Percentiles rank a stretch among this genome's conserved stretches.
phyloP scores from a whole-genome alignment of 163 green algal species.

The Chlamydomonas reinhardtii region DNA sequence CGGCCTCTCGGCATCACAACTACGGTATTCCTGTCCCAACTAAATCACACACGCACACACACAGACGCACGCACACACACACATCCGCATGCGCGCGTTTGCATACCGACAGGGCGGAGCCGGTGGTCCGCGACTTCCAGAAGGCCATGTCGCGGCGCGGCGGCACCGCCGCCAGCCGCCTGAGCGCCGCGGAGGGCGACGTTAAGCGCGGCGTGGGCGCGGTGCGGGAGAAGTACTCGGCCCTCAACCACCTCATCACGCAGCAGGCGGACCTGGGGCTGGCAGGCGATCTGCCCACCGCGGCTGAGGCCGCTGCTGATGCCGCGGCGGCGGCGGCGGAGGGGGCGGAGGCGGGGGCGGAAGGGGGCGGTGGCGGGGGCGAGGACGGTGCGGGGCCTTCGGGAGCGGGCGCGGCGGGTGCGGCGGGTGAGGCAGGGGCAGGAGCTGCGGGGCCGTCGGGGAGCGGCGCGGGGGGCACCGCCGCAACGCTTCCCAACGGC shows the following conservation, averaged over 20 bases:
- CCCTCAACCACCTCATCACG: conserved; percentile 57
- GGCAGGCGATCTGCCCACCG: background rate
- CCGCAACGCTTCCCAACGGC: background rate
- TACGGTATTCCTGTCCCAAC: too few relatives aligned
- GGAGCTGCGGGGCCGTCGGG: background rate
- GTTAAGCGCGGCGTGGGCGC: too few relatives aligned
- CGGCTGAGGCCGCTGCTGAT: background rate
- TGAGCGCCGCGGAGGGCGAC: too few relatives aligned
- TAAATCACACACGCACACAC: too few relatives aligned
- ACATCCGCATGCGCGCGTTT: too few relatives aligned
- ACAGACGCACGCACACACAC: too few relatives aligned
- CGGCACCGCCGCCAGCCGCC: too few relatives aligned
- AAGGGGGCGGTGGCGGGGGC: too few relatives aligned
- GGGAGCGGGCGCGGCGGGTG: too few relatives aligned
- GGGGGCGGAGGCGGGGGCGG: background rate
- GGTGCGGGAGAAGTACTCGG: conserved; percentile 51
- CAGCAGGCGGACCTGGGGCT: background rate
- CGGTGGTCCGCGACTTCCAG: background rate
- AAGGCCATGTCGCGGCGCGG: background rate
- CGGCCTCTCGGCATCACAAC: background rate
- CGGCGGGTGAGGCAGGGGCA: too few relatives aligned
- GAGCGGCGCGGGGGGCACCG: too few relatives aligned
- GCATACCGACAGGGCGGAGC: conserved; percentile 45
- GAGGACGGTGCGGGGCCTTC: background rate
- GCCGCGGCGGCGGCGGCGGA: background rate